Base-by-base conservation (phyloP, 2,329 filamentous ascomycete species). In the Polychaeton citri region DNA sequence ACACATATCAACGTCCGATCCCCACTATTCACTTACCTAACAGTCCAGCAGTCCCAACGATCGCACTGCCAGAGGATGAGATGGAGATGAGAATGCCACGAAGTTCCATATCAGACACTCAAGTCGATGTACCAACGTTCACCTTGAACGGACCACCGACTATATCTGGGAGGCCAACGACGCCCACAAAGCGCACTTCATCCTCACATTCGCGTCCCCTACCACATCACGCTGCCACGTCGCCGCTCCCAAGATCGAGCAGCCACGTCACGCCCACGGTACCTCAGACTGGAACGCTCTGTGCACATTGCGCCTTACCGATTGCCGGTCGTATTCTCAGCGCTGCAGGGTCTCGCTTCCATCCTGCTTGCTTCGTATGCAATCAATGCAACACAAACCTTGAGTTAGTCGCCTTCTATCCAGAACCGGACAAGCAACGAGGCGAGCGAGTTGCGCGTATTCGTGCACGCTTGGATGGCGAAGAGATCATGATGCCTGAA, bases 341-440 rank as follows among this genome's bases (percentile, higher is more conserved):
- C 4, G 76, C 94, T 5, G 78, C 77, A 2, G 85, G 85, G 18
- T 69, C 72, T 26, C 81, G 87, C 15, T 96, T 96, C 57, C 90
- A 98, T 49, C 87, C 90, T 0, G 76, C 86, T 45, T 98, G 90
- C 60, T 96, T 98, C 64, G 71, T 74, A 30, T 98, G 90, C 64
- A 81, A 84, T 57, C 72, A 82, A 41, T 98, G 90, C 57, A 77
- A 79, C 19, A 93, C 87, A 7, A 72, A 78, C 15, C 79, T 98
- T 13, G 90, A 98, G 62, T 88, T 86, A 37, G 82, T 98, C 38
- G 90, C 93, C 49, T 96, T 98, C 58, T 94, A 90, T 47, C 85
- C 86, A 0, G 90, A 98, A 59, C 90, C 90, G 0, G 75, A 85
- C 6, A 62, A 68, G 30, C 72, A 76, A 45, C 81, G 84, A 31